Evolutionary conservation across 495 filamentous ascomycete species (phyloP), one percentile per base, ranked within the genome.

Genomic region (Penicillium cinerascens): DNA sequence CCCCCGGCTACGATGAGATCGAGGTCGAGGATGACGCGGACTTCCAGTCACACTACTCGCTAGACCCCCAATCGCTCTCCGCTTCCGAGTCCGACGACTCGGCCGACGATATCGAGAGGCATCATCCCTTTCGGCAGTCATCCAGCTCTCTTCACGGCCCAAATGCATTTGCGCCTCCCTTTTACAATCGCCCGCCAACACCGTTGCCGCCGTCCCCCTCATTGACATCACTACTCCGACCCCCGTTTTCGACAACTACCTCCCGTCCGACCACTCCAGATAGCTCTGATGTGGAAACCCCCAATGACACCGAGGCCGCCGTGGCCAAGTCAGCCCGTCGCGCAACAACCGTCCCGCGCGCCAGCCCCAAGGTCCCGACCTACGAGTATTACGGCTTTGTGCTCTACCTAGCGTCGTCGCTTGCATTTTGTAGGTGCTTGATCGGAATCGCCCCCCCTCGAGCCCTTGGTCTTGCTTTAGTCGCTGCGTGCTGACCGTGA

Each of bases 321-420:
- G 82, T 86, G 16, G 79, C 84, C 20, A 82, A 80, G 59, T 82
- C 82, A 15, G 83, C 82, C 44, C 78, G 80, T 21, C 76, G 75
- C 22, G 80, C 86, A 33, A 84, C 84, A 39, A 87, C 87, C 0
- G 83, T 96, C 13, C 90, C 93, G 1, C 86, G 91, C 33, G 93
- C 91, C 15, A 86, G 86, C 39, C 93, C 93, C 0, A 92, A 91
- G 59, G 91, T 97, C 1, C 93, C 93, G 8, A 98, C 93, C 0
- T 97, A 98, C 69, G 93, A 98, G 65, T 98, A 98, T 79, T 97
- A 98, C 67, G 93, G 93, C 55, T 97, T 98, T 72, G 92, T 93
- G 44, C 79, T 98, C 22, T 97, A 98, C 67, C 79, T 98, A 22
- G 86, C 88, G 60, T 88, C 85, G 33, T 86, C 81, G 13, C 72